Base-by-base conservation (phyloP, 805 yeast genomes). In the Alloascoidea hylecoeti region DNA sequence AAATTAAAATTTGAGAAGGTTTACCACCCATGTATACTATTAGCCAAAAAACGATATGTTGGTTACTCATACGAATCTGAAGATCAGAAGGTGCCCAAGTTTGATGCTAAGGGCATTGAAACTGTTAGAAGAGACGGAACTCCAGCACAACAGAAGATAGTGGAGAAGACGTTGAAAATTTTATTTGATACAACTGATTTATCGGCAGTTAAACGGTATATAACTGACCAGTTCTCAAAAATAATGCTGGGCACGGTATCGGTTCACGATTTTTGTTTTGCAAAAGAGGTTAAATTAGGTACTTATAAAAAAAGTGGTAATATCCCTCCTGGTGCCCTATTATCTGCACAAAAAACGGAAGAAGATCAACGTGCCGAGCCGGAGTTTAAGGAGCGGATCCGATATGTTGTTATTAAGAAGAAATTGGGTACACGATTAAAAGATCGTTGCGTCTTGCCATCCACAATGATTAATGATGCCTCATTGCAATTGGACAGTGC, bases 31-130 rank as follows among this genome's bases (percentile, higher is more conserved):
- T 74, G 85, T 44, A 69, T 92, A 5, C 55, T 92, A 32, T 58
- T 86, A 23, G 80, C 88, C 28, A 92, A 92, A 53, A 92, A 92
- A 52, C 55, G 98, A 34, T 92, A 92, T 50, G 95, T 86, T 15
- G 98, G 98, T 0, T 76, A 78, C 51, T 67, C 80, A 33, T 89
- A 69, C 55, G 95, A 82, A 45, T 48, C 53, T 14, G 68, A 64
- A 18, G 57, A 56, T 13, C 86, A 80, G 46, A 44, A 38, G 2
- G 58, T 43, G 4, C 84, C 96, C 0, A 66, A 57, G 23, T 86
- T 92, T 54, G 97, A 92, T 60, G 96, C 98, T 0, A 92, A 92
- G 47, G 98, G 98, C 1, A 86, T 85, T 9, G 98, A 92, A 51
- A 92, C 97, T 0, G 83, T 92, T 0, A 59, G 98, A 44, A 61